Evolutionary conservation across 1,284 basidiomycete genomes (phyloP).

Genomic region (Amylostereum areolatum): DNA sequence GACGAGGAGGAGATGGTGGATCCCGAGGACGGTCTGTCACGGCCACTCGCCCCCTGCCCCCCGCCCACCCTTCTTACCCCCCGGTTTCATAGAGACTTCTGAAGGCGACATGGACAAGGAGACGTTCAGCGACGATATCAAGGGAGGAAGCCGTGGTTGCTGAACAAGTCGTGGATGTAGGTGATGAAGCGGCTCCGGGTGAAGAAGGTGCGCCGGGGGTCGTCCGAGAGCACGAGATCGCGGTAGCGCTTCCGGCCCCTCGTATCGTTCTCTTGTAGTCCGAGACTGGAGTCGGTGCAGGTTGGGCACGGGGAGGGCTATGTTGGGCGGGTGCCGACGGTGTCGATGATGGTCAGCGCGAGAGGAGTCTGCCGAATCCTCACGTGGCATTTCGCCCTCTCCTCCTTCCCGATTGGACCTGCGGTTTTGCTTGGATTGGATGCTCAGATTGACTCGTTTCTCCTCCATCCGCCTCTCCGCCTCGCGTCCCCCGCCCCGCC

Average conservation of each 20-base stretch:
- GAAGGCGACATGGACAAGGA: constrained; percentile 67
- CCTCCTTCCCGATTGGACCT: neutral
- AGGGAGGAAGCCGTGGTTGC: no score
- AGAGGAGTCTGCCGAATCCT: constrained; percentile 1
- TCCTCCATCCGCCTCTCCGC: neutral
- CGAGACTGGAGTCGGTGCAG: no score
- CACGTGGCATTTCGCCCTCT: neutral
- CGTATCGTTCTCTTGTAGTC: no score
- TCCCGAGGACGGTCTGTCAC: constrained; percentile 24
- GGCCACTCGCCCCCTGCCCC: constrained; percentile 1
- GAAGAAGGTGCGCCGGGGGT: no score
- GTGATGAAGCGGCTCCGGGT: no score
- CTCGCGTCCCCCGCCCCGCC: neutral
- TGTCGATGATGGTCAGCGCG: no score
- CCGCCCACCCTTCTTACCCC: constrained; percentile 1
- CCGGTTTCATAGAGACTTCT: constrained; percentile 29
- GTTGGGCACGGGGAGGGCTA: no score
- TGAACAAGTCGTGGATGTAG: no score
- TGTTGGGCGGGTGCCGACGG: no score
- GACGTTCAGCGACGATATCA: constrained; percentile 55
- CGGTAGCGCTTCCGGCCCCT: no score
- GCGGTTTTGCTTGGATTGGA: neutral
- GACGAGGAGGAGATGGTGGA: constrained; percentile 63
- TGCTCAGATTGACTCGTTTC: constrained; percentile 11
- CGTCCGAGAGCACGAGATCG: no score